A percentile compares a stretch with the other conserved stretches of the same genome.
Conservation (phyloP, 192 early-diverging fungal species). For the Coemansia sp. region DNA sequence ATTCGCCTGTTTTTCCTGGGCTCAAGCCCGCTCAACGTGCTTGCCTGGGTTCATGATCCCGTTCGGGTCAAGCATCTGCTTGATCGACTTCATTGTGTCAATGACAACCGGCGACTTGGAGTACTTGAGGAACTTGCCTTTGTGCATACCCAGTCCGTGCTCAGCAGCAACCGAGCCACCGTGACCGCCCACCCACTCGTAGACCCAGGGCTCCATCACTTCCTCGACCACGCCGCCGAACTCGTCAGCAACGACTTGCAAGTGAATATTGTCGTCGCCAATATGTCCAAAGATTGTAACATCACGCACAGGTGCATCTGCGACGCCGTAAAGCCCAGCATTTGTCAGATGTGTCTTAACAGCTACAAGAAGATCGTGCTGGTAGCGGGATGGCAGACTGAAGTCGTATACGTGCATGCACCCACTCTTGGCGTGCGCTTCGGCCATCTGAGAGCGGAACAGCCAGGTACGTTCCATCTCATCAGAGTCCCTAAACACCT, state of each 20-base stretch:
- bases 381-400: constrained; percentile 39
- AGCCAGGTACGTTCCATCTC: constrained; percentile 38
- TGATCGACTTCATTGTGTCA: constrained; percentile 79
- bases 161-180: constrained; percentile 77
- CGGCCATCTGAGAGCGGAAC: constrained; percentile 51
- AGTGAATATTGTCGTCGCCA: constrained; percentile 95
- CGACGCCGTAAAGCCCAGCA: constrained; percentile 34
- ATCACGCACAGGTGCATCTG: constrained; percentile 55
- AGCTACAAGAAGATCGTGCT: constrained; percentile 34
- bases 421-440: constrained; percentile 43
- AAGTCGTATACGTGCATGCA: constrained; percentile 52
- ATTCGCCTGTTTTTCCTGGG: not conserved
- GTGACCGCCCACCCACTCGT: constrained; percentile 73
- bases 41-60: constrained; percentile 91
- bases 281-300: constrained; percentile 95
- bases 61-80: constrained; percentile 85
- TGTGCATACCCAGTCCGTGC: constrained; percentile 82
- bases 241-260: constrained; percentile 74
- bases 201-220: constrained; percentile 85
- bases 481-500: constrained; percentile 18
- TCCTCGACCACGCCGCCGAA: constrained; percentile 62
- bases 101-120: constrained; percentile 85
- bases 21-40: constrained; percentile 47
- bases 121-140: constrained; percentile 71
- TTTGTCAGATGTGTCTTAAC: constrained; percentile 24